Evolutionary conservation across 2,329 filamentous ascomycete genomes (phyloP).

Genomic region (Orbilia blumenaviensis): DNA sequence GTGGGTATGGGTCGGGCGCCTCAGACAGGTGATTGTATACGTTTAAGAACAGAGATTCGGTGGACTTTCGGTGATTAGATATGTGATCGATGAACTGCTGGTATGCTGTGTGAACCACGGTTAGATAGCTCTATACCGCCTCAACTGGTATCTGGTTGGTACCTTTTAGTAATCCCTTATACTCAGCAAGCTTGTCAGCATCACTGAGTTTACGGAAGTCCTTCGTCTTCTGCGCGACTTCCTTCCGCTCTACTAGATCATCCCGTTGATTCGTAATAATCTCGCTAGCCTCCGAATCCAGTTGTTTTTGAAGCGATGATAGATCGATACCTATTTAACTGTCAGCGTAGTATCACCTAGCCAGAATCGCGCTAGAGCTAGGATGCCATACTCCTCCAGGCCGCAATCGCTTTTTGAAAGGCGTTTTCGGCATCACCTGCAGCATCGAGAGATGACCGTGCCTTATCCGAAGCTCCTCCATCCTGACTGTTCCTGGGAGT

Average conservation of each 20-base stretch:
- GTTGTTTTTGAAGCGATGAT: constrained; percentile 79
- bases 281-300: constrained; percentile 94
- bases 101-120: constrained; percentile 71
- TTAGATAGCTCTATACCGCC: neutral
- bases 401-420: constrained; percentile 93
- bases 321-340: constrained; percentile 78
- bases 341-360: constrained; percentile 55
- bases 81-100: constrained; percentile 96
- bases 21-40: constrained; percentile 93
- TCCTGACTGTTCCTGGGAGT: constrained; percentile 50
- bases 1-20: constrained; percentile 92
- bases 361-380: constrained; percentile 10
- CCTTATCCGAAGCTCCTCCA: constrained; percentile 38
- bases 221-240: constrained; percentile 98
- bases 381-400: constrained; percentile 81
- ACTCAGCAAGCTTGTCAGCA: constrained; percentile 81
- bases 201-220: constrained; percentile 96
- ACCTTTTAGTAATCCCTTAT: constrained; percentile 91
- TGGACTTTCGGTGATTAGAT: constrained; percentile 93
- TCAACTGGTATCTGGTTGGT: constrained; percentile 25
- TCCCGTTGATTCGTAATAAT: constrained; percentile 93
- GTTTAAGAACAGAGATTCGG: constrained; percentile 91
- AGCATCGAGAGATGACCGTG: constrained; percentile 43
- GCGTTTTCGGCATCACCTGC: constrained; percentile 71
- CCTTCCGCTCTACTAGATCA: constrained; percentile 94